A percentile compares a stretch with the other conserved stretches of the same genome.
Evolutionary conservation across 2,329 filamentous ascomycete genomes (phyloP).

Genomic region (Cryphonectria japonica): DNA sequence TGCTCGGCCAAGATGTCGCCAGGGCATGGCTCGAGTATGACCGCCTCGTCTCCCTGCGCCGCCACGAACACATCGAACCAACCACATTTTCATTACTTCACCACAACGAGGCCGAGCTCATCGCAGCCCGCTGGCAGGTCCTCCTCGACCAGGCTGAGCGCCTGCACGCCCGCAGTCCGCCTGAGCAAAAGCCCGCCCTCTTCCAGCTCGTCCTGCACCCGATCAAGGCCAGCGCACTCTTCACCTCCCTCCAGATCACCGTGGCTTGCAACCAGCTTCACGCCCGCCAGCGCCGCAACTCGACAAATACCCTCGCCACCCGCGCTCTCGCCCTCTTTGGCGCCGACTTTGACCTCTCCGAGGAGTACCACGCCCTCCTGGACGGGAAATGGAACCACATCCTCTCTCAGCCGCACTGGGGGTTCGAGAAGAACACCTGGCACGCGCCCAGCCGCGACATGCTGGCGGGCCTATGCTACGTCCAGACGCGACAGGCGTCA

Average conservation of each 20-base stretch:
- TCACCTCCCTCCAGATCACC: conserved; percentile 52
- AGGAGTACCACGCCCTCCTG: conserved; percentile 54
- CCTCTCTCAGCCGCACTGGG: conserved; percentile 51
- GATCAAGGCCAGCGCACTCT: conserved; percentile 59
- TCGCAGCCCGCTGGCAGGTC: conserved; percentile 55
- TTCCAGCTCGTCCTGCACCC: conserved; percentile 67
- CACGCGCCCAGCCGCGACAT: conserved; percentile 61
- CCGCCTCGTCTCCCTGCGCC: conserved; percentile 52
- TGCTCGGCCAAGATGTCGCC: conserved; percentile 48
- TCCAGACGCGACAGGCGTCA: conserved; percentile 53
- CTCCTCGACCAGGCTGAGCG: conserved; percentile 49
- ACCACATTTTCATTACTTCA: conserved; percentile 61
- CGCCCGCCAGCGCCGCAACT: conserved; percentile 59
- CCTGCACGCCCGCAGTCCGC: conserved; percentile 48
- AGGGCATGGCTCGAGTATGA: conserved; percentile 58
- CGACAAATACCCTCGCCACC: conserved; percentile 54
- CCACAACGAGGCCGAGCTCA: conserved; percentile 61
- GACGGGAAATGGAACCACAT: conserved; percentile 62
- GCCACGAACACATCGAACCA: conserved; percentile 63
- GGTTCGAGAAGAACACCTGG: conserved; percentile 62
- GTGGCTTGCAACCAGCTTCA: conserved; percentile 57
- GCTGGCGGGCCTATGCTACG: conserved; percentile 55
- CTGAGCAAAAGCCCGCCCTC: conserved; percentile 53
- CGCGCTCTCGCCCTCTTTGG: conserved; percentile 54
- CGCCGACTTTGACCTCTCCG: conserved; percentile 52